These are phyloP conservation scores for Glycyrrhiza uralensis DNA, from an alignment of 306 rosid species.

Conservation along the genomic window DNA sequence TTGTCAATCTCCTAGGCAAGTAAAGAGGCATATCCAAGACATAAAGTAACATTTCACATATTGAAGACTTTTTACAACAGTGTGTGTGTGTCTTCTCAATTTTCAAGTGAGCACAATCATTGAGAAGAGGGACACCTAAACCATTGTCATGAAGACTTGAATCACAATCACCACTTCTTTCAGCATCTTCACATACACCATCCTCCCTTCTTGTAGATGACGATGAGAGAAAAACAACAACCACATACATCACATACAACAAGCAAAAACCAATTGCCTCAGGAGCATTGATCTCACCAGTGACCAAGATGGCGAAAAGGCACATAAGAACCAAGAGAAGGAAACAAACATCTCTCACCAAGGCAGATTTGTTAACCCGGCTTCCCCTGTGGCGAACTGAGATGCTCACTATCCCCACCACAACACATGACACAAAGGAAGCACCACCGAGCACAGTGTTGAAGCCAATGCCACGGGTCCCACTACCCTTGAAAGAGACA, in stretches of 20 bases:
- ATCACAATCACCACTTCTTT: background rate
- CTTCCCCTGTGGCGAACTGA: constrained; percentile 18
- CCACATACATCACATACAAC: constrained; percentile 46
- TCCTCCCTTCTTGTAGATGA: constrained; percentile 29
- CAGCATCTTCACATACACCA: constrained; percentile 21
- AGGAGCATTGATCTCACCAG: constrained; percentile 37
- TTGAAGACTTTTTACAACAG: constrained; percentile 21
- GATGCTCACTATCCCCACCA: constrained; percentile 47
- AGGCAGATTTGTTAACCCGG: constrained; percentile 36
- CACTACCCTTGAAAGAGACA: constrained; percentile 44
- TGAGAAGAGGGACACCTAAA: constrained; percentile 44
- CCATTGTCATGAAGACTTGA: constrained; percentile 24
- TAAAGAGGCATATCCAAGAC: constrained; percentile 49
- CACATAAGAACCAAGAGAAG: constrained; percentile 43
- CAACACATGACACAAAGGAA: constrained; percentile 55
- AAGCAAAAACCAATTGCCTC: constrained; percentile 41
- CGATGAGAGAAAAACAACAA: constrained; percentile 37
- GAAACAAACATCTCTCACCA: constrained; percentile 47
- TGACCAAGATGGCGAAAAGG: constrained; percentile 27
- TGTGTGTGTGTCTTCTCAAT: constrained; percentile 23
- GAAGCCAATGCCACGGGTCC: constrained; percentile 39
- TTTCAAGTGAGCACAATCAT: constrained; percentile 4
- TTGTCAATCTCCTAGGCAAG: constrained; percentile 52
- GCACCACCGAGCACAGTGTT: constrained; percentile 51
- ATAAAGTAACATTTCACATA: constrained; percentile 11